These are phyloP conservation scores for Penicillium macrosclerotiorum DNA, from an alignment of 495 filamentous ascomycete genomes.

Conservation along the genomic window DNA sequence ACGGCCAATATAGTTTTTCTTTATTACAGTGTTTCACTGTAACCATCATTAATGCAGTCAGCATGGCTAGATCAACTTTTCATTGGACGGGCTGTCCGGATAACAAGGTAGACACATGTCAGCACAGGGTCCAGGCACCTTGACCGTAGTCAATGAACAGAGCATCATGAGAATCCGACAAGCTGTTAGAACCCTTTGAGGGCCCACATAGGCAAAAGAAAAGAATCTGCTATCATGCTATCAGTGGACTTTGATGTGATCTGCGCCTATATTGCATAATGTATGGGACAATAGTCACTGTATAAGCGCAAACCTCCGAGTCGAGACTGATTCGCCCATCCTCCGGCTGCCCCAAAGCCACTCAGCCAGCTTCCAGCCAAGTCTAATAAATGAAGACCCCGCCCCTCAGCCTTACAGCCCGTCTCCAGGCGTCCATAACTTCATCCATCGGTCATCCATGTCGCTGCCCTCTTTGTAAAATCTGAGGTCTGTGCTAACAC, in stretches of 20 bases:
- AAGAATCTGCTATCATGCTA: too few species aligned
- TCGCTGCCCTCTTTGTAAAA: neutral
- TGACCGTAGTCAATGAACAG: too few species aligned
- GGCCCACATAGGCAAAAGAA: too few species aligned
- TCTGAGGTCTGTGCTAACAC: conserved; percentile 4
- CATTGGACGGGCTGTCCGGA: neutral
- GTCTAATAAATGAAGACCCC: neutral
- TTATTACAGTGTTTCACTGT: neutral
- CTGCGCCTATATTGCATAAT: too few species aligned
- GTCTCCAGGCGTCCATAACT: conserved; percentile 16
- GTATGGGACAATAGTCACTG: too few species aligned
- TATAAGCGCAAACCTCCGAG: too few species aligned
- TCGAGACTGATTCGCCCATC: too few species aligned
- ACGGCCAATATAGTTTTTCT: neutral
- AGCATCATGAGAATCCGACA: too few species aligned
- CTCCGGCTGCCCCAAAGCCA: too few species aligned
- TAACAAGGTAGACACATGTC: conserved; percentile 1
- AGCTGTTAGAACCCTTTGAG: too few species aligned
- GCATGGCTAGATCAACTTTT: neutral
- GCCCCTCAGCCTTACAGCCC: conserved; percentile 1
- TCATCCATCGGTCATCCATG: conserved; percentile 8
- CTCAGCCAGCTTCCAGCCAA: neutral
- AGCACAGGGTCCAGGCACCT: neutral
- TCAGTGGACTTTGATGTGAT: too few species aligned
- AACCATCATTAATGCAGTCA: neutral